These are phyloP conservation scores for Tylopilus balloui DNA, from an alignment of 768 basidiomycete species.

Conservation along the genomic window DNA sequence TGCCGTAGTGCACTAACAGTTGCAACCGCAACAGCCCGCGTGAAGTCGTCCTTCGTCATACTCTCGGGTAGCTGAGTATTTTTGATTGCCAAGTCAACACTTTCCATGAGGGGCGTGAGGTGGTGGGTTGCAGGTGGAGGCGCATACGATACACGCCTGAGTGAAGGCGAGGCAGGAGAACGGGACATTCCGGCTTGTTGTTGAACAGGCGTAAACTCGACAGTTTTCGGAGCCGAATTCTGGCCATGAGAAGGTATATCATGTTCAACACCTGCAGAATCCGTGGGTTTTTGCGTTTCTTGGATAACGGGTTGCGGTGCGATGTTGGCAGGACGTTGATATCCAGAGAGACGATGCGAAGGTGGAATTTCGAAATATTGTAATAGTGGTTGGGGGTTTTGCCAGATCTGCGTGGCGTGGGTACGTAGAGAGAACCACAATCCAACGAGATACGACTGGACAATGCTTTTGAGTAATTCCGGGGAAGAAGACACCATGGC, in stretches of 20 bases:
- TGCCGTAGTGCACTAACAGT: slow-evolving; percentile 89
- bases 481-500: not conserved
- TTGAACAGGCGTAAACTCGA: slow-evolving; percentile 18
- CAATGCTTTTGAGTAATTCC: slow-evolving; percentile 3
- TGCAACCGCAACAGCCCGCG: slow-evolving; percentile 88
- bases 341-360: slow-evolving; percentile 53
- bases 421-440: slow-evolving; percentile 98
- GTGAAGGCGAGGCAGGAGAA: slow-evolving; percentile 40
- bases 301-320: slow-evolving; percentile 10
- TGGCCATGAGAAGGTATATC: slow-evolving; percentile 36
- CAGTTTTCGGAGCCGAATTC: slow-evolving; percentile 33
- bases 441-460: slow-evolving; percentile 91
- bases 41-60: slow-evolving; percentile 84
- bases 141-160: slow-evolving; percentile 57
- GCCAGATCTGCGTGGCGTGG: slow-evolving; percentile 98
- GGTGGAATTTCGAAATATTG: slow-evolving; percentile 59
- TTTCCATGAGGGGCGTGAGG: slow-evolving; percentile 69
- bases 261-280: slow-evolving; percentile 31
- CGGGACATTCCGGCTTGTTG: slow-evolving; percentile 17
- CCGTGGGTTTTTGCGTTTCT: slow-evolving; percentile 44
- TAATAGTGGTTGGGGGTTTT: slow-evolving; percentile 86
- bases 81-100: slow-evolving; percentile 74
- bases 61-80: slow-evolving; percentile 51
- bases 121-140: slow-evolving; percentile 30
- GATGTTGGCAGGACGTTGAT: slow-evolving; percentile 45